A percentile compares a stretch with the other conserved stretches of the same genome.
These are phyloP conservation scores for Hordeum pubiflorum DNA, from an alignment of 202 grass and related monocot species.

Conservation along the genomic window DNA sequence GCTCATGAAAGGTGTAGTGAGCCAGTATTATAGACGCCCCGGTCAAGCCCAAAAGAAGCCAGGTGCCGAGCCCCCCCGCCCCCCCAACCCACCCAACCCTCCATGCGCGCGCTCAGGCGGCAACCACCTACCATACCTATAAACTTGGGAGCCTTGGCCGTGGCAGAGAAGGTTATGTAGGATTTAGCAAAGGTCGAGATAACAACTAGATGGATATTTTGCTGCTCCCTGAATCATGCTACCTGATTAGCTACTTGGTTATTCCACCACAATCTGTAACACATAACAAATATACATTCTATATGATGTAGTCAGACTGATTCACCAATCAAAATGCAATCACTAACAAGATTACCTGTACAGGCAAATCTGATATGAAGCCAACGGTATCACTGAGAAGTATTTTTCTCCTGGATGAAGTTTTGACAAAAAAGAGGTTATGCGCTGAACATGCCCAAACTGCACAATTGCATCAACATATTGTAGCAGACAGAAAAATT, in stretches of 20 bases:
- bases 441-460: neutral
- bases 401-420: conserved; percentile 57
- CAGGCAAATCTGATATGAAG: conserved; percentile 95
- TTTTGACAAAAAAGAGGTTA: conserved; percentile 30
- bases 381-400: conserved; percentile 93
- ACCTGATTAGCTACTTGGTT: neutral
- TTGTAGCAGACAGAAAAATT: conserved; percentile 13
- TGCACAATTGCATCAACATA: conserved; percentile 2
- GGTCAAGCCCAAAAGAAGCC: neutral
- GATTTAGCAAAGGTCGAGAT: conserved; percentile 12
- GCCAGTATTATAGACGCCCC: neutral
- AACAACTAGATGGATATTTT: neutral
- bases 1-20: neutral
- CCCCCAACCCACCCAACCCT: neutral
- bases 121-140: neutral
- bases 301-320: neutral
- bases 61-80: neutral
- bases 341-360: conserved; percentile 56
- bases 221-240: neutral
- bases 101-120: no score
- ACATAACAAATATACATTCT: neutral
- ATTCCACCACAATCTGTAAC: neutral
- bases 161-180: neutral
- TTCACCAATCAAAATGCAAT: conserved; percentile 18
- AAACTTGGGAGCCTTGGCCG: neutral